Conservation (phyloP, 257 asterid genomes). For the Lycium ferocissimum region DNA sequence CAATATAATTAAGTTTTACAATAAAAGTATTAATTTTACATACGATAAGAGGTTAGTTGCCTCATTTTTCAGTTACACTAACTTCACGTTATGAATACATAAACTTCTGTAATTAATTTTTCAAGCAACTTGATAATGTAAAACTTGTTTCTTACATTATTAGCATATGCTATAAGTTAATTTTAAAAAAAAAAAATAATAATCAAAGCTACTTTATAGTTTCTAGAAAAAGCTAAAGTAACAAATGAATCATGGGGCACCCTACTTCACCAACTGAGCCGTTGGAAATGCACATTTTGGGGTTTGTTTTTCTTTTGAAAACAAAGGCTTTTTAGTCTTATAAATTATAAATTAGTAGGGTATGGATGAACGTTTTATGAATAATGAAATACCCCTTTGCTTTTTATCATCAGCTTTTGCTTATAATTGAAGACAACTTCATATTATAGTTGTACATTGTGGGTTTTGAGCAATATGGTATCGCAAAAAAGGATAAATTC, state of each 20-base stretch:
- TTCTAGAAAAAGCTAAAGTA: neutral
- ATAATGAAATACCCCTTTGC: neutral
- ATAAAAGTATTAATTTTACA: too few relatives aligned
- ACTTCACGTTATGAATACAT: too few relatives aligned
- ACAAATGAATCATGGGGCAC: neutral
- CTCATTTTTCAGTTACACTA: too few relatives aligned
- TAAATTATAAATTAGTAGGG: neutral
- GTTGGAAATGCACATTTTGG: neutral
- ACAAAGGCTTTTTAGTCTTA: neutral
- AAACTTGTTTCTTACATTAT: too few relatives aligned
- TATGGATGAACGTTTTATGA: neutral
- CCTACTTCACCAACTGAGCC: neutral
- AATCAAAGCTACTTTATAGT: too few relatives aligned
- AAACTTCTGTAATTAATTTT: too few relatives aligned
- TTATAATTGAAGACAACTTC: slow-evolving; percentile 10
- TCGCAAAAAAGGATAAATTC: neutral
- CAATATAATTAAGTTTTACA: too few relatives aligned
- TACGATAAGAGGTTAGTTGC: too few relatives aligned
- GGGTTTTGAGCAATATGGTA: neutral
- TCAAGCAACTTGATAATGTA: too few relatives aligned
- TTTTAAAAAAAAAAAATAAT: too few relatives aligned
- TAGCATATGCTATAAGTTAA: too few relatives aligned
- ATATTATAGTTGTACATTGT: neutral
- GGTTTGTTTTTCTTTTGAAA: neutral
- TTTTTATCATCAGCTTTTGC: neutral